Evolutionary conservation across 345 rosid species (phyloP).

Genomic region (Eucalyptus regnans): DNA sequence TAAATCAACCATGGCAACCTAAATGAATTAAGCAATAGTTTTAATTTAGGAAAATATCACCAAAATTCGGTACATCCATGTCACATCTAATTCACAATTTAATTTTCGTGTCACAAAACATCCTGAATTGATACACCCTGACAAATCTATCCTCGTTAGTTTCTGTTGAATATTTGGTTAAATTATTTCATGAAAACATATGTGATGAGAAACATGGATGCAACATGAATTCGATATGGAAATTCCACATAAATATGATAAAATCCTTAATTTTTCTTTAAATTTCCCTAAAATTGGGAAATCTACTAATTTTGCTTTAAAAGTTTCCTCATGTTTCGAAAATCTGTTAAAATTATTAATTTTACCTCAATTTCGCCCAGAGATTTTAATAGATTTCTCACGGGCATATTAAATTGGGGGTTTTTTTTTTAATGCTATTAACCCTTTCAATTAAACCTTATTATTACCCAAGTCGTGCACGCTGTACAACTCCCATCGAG

Average conservation of each 20-base stretch:
- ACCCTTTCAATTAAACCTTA: not conserved
- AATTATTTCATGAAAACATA: accelerated
- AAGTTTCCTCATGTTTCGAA: not conserved
- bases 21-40: not conserved
- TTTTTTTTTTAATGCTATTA: not conserved
- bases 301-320: not conserved
- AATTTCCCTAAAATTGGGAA: not conserved
- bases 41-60: not conserved
- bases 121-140: accelerated
- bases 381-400: not conserved
- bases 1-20: not conserved
- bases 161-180: not conserved
- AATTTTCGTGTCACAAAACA: accelerated
- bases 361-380: not conserved
- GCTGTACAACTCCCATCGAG: not conserved
- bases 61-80: not conserved
- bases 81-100: not conserved
- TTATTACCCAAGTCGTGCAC: not conserved
- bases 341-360: not conserved
- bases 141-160: not conserved
- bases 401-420: not conserved
- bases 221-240: accelerated
- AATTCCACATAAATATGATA: not conserved
- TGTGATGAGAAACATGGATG: not conserved
- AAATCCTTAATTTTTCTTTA: not conserved